A percentile compares a stretch with the other conserved stretches of the same genome.
Evolutionary conservation across 2,329 filamentous ascomycete species (phyloP).

Genomic region (Onygenales sp.): DNA sequence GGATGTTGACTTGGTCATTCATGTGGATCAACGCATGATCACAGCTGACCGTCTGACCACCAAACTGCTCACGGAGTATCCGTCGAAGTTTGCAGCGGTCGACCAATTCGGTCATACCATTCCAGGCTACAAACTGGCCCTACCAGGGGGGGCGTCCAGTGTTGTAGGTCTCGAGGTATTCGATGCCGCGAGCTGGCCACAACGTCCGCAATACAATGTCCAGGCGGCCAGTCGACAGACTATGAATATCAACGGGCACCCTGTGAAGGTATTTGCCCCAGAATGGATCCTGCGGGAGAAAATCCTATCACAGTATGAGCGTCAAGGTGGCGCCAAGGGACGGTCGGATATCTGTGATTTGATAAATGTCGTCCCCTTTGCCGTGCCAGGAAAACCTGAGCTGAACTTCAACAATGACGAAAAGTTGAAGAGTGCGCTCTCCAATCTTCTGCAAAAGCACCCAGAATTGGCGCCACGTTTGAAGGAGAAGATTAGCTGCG

Average conservation of each 20-base stretch:
- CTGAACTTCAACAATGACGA: conserved; percentile 10
- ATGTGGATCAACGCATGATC: conserved; percentile 10
- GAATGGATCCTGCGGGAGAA: conserved; percentile 16
- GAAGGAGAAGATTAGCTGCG: too few relatives aligned
- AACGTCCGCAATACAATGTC: conserved; percentile 13
- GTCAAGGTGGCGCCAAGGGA: conserved; percentile 11
- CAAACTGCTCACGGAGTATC: conserved; percentile 6
- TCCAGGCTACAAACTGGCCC: conserved; percentile 7
- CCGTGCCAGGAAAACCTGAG: conserved; percentile 8
- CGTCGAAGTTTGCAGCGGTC: conserved; percentile 6
- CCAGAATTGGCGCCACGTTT: too few relatives aligned
- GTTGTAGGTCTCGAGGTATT: conserved; percentile 10
- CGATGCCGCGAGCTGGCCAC: conserved; percentile 11
- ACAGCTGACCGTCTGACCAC: conserved; percentile 7
- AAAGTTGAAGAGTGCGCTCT: neutral
- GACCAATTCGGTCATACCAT: conserved; percentile 9
- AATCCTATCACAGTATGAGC: conserved; percentile 13
- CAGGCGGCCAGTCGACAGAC: conserved; percentile 6
- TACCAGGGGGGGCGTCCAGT: neutral
- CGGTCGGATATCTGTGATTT: conserved; percentile 10
- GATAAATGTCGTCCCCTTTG: conserved; percentile 4
- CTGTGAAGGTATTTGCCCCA: conserved; percentile 10
- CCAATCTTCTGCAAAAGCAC: neutral
- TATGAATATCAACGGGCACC: conserved; percentile 7
- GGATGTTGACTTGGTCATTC: conserved; percentile 10